phyloP scores from a whole-genome alignment of 345 rosid species.

The Clausena lansium region DNA sequence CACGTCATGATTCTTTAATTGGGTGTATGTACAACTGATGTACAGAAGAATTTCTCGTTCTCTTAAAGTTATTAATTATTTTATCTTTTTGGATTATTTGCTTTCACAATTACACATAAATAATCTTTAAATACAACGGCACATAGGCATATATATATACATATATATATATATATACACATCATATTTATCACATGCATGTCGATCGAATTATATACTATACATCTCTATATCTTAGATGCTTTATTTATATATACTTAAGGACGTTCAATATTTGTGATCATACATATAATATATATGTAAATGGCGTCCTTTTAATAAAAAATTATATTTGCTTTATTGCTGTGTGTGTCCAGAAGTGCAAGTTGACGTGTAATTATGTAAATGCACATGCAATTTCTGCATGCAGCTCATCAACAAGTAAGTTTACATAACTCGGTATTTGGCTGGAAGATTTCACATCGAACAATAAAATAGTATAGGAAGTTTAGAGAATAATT shows the following conservation, averaged over 20 bases:
- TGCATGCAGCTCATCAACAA: neutral
- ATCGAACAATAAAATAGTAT: neutral
- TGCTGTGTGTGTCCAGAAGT: neutral
- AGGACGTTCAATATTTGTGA: neutral
- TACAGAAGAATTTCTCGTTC: neutral
- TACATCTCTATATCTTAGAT: neutral
- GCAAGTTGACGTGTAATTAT: constrained; percentile 16
- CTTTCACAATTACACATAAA: neutral
- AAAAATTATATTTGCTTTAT: neutral
- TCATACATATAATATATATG: neutral
- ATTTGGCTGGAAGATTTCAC: constrained; percentile 11
- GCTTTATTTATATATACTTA: neutral
- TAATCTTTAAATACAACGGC: neutral
- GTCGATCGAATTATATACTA: neutral
- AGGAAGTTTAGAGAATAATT: constrained; percentile 13
- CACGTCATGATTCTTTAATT: no score
- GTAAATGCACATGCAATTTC: constrained; percentile 13
- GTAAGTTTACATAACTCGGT: neutral
- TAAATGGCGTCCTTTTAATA: neutral
- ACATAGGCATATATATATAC: neutral
- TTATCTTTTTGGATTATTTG: constrained; percentile 19
- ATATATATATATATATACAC: constrained; percentile 1
- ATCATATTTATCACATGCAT: constrained; percentile 7
- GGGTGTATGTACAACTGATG: neutral
- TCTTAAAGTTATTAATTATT: neutral